phyloP scores from a whole-genome alignment of 1,139 yeast species.

The Zhuliangozyma parablackwelliae region DNA sequence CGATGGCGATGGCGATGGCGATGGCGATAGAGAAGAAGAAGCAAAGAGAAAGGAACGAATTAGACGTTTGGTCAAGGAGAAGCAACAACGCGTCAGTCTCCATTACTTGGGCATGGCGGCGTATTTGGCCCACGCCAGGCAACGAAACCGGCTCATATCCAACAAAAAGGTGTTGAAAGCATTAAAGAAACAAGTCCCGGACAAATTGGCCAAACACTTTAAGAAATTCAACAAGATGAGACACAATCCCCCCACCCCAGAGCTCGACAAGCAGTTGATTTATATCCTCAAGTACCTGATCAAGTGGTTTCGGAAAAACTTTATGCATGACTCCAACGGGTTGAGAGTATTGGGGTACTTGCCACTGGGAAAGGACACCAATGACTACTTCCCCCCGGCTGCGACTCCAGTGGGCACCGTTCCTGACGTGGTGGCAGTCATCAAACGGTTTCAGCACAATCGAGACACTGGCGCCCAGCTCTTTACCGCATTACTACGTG shows the following conservation, averaged over 20 bases:
- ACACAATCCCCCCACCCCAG: constrained; percentile 4
- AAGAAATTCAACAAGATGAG: constrained; percentile 15
- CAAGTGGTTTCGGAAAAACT: constrained; percentile 38
- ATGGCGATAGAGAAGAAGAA: constrained; percentile 1
- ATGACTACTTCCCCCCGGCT: constrained; percentile 18
- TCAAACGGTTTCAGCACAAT: constrained; percentile 28
- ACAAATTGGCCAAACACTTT: constrained; percentile 14
- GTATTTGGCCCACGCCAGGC: constrained; percentile 21
- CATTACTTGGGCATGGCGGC: constrained; percentile 25
- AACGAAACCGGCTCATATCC: constrained; percentile 22
- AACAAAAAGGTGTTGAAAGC: constrained; percentile 16
- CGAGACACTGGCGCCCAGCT: constrained; percentile 37
- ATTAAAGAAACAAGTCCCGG: constrained; percentile 26
- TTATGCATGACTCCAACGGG: constrained; percentile 30
- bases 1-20: constrained; percentile 5
- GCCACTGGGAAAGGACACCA: constrained; percentile 8
- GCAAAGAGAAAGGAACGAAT: not conserved
- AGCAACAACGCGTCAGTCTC: constrained; percentile 11
- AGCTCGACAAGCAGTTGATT: constrained; percentile 21
- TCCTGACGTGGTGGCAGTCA: constrained; percentile 13
- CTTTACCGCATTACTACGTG: constrained; percentile 28
- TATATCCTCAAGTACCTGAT: constrained; percentile 31
- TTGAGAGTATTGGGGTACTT: constrained; percentile 30
- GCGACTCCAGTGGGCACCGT: constrained; percentile 12
- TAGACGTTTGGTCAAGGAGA: constrained; percentile 8